phyloP scores from a whole-genome alignment of 352 stramenopile genomes.

The Phytophthora citrophthora region DNA sequence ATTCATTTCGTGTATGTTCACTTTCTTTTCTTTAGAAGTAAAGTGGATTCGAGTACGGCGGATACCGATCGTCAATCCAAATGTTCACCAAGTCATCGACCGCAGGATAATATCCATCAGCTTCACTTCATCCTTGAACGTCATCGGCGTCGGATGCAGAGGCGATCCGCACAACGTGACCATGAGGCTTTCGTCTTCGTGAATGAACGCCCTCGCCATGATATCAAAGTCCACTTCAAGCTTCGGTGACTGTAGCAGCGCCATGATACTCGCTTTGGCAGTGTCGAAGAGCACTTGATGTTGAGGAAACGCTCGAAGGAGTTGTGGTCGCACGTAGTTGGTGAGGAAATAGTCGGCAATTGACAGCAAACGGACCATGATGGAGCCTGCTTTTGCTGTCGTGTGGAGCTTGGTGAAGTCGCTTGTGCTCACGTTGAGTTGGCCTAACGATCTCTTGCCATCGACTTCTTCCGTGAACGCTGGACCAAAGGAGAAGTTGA shows the following conservation, averaged over 20 bases:
- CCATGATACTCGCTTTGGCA: conserved; percentile 42
- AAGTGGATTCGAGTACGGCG: conserved; percentile 70
- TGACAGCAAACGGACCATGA: conserved; percentile 49
- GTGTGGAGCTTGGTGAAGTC: conserved; percentile 76
- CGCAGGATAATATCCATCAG: conserved; percentile 63
- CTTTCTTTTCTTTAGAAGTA: conserved; percentile 50
- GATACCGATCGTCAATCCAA: conserved; percentile 78
- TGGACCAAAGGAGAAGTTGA: conserved; percentile 33
- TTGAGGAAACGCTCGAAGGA: conserved; percentile 58
- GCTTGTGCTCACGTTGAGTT: conserved; percentile 49
- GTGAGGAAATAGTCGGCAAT: conserved; percentile 53
- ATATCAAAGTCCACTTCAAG: conserved; percentile 68
- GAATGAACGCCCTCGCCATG: conserved; percentile 65
- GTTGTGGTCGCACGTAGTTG: conserved; percentile 41
- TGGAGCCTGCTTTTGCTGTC: conserved; percentile 56
- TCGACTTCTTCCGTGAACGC: background rate
- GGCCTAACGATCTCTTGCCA: conserved; percentile 16
- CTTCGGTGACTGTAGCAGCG: conserved; percentile 50
- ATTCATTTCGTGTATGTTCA: conserved; percentile 9
- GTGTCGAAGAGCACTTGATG: conserved; percentile 68
- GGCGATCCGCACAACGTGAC: conserved; percentile 59
- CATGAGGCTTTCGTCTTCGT: conserved; percentile 58
- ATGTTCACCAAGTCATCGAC: conserved; percentile 75
- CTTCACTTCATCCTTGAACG: conserved; percentile 64
- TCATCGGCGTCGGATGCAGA: conserved; percentile 57